These are phyloP conservation scores for Mucor velutinosus DNA, from an alignment of 371 early-diverging fungal species.

Conservation along the genomic window DNA sequence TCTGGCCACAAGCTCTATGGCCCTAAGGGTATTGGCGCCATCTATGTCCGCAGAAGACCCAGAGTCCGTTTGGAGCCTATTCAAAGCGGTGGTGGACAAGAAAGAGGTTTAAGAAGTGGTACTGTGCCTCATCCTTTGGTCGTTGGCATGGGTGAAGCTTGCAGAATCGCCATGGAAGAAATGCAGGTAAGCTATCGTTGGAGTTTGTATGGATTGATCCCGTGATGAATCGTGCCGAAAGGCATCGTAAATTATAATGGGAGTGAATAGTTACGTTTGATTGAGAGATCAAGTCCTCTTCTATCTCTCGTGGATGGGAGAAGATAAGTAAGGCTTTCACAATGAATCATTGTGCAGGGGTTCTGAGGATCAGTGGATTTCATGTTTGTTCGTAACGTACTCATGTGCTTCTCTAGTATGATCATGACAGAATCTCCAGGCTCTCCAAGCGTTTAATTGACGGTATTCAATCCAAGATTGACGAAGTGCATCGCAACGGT, in stretches of 20 bases:
- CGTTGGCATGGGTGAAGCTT: slow-evolving; percentile 98
- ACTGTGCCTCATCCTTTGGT: slow-evolving; percentile 97
- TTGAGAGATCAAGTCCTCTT: not conserved
- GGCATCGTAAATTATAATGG: slow-evolving; percentile 26
- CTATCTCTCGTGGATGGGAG: not conserved
- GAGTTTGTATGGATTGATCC: slow-evolving; percentile 2
- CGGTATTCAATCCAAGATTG: slow-evolving; percentile 77
- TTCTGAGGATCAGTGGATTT: slow-evolving; percentile 51
- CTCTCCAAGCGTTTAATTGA: slow-evolving; percentile 83
- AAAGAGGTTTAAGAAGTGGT: slow-evolving; percentile 97
- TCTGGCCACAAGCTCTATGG: slow-evolving; percentile 99
- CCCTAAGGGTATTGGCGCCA: slow-evolving; percentile 98
- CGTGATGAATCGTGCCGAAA: slow-evolving; percentile 36
- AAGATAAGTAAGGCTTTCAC: slow-evolving; percentile 33
- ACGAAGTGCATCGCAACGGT: slow-evolving; percentile 90
- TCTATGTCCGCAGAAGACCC: slow-evolving; percentile 96
- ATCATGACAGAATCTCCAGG: slow-evolving; percentile 70
- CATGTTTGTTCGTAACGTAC: not conserved
- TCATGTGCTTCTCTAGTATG: slow-evolving; percentile 61
- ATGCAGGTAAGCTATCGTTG: slow-evolving; percentile 73
- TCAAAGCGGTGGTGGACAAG: slow-evolving; percentile 98
- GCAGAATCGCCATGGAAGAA: slow-evolving; percentile 85
- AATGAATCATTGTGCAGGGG: slow-evolving; percentile 69
- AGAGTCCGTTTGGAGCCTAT: slow-evolving; percentile 95
- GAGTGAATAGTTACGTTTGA: slow-evolving; percentile 34